Percentiles rank a stretch among this genome's conserved stretches.
Conservation (phyloP, 305 asterid genomes). For the Fraxinus latifolia region DNA sequence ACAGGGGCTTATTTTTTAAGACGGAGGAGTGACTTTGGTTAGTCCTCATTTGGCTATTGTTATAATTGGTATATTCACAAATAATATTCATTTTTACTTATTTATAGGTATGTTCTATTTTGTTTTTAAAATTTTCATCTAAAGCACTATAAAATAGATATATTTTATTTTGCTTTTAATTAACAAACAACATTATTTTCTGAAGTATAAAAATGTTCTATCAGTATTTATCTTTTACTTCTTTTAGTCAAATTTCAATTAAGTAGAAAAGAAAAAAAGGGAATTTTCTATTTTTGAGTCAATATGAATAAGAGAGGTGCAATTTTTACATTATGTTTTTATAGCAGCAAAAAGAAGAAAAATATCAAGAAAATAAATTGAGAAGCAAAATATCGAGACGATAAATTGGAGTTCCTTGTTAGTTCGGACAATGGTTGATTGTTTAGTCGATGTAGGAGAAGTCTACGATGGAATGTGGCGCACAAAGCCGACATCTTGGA, state of each 20-base stretch:
- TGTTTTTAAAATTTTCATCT: too few relatives aligned
- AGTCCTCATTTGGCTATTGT: neutral
- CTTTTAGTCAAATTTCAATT: neutral
- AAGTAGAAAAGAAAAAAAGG: neutral
- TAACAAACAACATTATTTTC: neutral
- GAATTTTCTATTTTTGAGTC: neutral
- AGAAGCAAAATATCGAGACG: neutral
- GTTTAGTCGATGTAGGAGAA: conserved; percentile 34
- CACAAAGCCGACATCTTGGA: conserved; percentile 51
- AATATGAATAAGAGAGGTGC: neutral
- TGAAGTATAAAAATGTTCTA: neutral
- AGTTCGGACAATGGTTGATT: neutral
- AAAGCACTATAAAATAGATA: too few relatives aligned
- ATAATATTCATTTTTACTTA: too few relatives aligned
- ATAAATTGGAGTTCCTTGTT: neutral
- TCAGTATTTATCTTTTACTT: neutral
- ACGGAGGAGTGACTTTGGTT: neutral
- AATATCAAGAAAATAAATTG: neutral
- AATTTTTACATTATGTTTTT: neutral
- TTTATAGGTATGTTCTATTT: too few relatives aligned
- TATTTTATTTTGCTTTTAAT: neutral
- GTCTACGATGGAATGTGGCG: conserved; percentile 39
- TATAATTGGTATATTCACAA: too few relatives aligned
- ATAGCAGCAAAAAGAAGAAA: neutral
- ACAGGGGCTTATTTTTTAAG: too few relatives aligned